Base-by-base conservation (phyloP, 768 basidiomycete species). In the Russula sp. region DNA sequence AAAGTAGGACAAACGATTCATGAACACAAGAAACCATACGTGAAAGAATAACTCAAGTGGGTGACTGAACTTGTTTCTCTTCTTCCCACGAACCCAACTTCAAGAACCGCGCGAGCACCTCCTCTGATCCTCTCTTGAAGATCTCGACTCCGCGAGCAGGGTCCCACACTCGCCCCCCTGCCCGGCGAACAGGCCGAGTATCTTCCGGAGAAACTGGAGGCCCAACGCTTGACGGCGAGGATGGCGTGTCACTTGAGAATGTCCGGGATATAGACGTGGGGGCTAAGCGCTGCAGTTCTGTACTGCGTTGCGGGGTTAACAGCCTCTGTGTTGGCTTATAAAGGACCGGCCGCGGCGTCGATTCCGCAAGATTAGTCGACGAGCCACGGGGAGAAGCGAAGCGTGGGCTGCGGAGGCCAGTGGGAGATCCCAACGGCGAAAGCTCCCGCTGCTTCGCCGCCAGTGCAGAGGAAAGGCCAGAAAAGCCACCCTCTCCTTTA, bases 41-140 rank as follows among this genome's bases (percentile, higher is more conserved):
- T 49, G 62, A 48, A 63, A 48, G 57, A 53, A 46, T 65, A 53
- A 67, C n/a, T 66, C 60, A 56, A 59, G 61, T 49, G 58, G 50
- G 54, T 34, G 59, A 58, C 62, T 59, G 65, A 41, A 41, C 41
- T 32, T 60, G 64, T 47, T 69, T 70, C 51, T 83, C 83, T 32
- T 83, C 80, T 61, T 86, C 86, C 79, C 82, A 86, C 51, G 85
- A 82, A 22, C 86, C 84, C 81, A 87, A 85, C 69, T 83, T 87
- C 75, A 93, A 75, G 73, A 95, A 93, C 51, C 88, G 78, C 10
- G 88, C 83, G 34, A 95, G 77, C 29, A 93, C 90, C 68, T 94
- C 88, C 71, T 95, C 92, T 2, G 91, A 93, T 14, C 87, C 87
- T 55, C 83, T 83, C 72, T 93, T 94, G 75, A 94, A 93, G 43